Conservation (phyloP, 805 yeast genomes). For the Ogataea sp. region DNA sequence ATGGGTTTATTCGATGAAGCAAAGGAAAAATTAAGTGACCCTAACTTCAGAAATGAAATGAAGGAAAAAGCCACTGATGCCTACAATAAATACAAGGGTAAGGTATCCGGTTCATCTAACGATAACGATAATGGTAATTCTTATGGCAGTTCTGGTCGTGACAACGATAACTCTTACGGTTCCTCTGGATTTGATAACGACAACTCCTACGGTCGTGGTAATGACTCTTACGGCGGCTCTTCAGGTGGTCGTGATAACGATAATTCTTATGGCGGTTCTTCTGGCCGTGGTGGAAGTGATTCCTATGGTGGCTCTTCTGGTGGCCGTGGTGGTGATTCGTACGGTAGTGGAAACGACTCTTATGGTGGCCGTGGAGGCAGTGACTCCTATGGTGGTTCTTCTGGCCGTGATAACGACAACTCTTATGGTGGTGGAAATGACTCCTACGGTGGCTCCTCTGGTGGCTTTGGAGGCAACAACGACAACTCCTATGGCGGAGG, state of each 20-base stretch:
- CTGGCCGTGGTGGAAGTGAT: conserved; percentile 23
- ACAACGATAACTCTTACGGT: conserved; percentile 23
- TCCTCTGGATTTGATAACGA: conserved; percentile 14
- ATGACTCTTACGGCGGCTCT: conserved; percentile 17
- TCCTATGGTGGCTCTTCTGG: conserved; percentile 22
- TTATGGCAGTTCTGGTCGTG: conserved; percentile 15
- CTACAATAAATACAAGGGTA: conserved; percentile 17
- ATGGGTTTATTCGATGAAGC: conserved; percentile 39
- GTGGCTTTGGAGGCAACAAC: too few species aligned
- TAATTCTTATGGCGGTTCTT: conserved; percentile 26
- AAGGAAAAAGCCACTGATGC: conserved; percentile 19
- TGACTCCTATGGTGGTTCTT: too few species aligned
- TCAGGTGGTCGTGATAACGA: conserved; percentile 8
- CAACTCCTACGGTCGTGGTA: conserved; percentile 9
- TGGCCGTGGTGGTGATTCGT: conserved; percentile 22
- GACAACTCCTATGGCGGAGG: too few species aligned
- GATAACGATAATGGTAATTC: conserved; percentile 14
- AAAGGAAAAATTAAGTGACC: conserved; percentile 25
- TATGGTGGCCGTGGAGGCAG: conserved; percentile 4
- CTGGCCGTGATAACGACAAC: too few species aligned
- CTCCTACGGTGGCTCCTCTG: too few species aligned
- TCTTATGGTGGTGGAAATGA: too few species aligned
- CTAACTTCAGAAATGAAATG: conserved; percentile 13
- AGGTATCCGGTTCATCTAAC: conserved; percentile 5
- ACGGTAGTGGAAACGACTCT: conserved; percentile 18